These are phyloP conservation scores for Jackrogersella minutella DNA, from an alignment of 495 filamentous ascomycete species.

Conservation along the genomic window DNA sequence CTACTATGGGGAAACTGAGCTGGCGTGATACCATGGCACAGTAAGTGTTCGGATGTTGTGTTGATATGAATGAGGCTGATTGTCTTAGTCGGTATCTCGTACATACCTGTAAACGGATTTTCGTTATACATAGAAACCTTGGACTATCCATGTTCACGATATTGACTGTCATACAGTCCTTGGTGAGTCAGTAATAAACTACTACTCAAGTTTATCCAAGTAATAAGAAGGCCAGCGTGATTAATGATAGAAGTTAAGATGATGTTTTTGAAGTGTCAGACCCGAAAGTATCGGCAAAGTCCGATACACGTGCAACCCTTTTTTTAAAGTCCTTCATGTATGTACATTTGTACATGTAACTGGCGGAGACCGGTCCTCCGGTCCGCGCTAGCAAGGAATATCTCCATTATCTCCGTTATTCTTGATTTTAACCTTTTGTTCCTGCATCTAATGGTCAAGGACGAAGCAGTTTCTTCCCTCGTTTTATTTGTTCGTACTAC, in stretches of 20 bases:
- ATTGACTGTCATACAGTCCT: not conserved
- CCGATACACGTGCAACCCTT: not conserved
- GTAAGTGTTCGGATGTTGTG: no score
- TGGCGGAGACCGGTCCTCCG: slow-evolving; percentile 3
- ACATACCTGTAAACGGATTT: no score
- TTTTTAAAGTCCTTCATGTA: no score
- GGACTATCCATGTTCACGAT: not conserved
- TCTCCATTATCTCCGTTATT: not conserved
- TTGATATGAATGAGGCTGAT: no score
- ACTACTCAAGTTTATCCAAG: not conserved
- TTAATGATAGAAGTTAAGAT: slow-evolving; percentile 2
- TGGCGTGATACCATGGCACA: no score
- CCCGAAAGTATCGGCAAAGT: slow-evolving; percentile 8
- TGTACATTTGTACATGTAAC: no score
- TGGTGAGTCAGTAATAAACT: not conserved
- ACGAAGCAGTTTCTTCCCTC: not conserved
- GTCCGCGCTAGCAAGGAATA: slow-evolving; percentile 17
- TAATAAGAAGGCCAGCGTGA: not conserved
- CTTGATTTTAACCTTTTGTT: slow-evolving; percentile 9
- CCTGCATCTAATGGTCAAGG: slow-evolving; percentile 1
- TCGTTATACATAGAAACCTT: no score
- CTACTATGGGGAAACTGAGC: no score
- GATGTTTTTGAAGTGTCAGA: not conserved
- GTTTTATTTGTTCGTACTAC: not conserved
- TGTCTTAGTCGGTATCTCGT: no score